Evolutionary conservation across 176 grass and related monocot species (phyloP).

Genomic region (Raddia distichophylla): DNA sequence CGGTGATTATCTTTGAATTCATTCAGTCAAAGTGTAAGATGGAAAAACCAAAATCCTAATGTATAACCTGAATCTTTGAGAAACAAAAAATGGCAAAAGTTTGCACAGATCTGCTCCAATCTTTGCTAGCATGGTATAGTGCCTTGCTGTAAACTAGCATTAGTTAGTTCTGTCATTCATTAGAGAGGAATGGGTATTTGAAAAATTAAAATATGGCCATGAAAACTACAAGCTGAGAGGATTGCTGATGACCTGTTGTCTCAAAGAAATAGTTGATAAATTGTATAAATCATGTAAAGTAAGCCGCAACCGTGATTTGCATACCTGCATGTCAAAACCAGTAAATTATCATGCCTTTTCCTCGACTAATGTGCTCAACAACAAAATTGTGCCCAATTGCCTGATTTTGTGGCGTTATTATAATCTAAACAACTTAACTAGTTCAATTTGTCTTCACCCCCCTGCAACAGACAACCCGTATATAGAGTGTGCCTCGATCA

Average conservation of each 20-base stretch:
- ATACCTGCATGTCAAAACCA: background rate
- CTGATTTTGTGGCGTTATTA: background rate
- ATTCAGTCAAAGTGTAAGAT: conserved; percentile 18
- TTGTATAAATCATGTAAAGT: background rate
- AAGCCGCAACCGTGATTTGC: background rate
- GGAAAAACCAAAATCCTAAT: background rate
- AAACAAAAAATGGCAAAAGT: background rate
- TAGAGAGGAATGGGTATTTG: background rate
- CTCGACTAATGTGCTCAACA: background rate
- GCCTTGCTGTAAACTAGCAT: conserved; percentile 13
- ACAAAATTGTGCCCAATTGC: background rate
- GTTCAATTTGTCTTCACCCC: background rate
- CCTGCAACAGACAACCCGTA: background rate
- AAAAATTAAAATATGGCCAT: background rate
- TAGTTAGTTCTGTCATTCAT: background rate
- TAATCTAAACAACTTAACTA: background rate
- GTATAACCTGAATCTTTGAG: background rate
- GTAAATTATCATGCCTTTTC: background rate
- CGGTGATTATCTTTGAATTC: background rate
- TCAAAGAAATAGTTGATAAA: background rate
- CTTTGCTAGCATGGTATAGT: background rate
- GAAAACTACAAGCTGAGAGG: background rate
- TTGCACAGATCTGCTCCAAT: background rate
- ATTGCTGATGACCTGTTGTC: background rate
- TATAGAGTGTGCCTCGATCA: background rate